These are phyloP conservation scores for Ocimum tenuiflorum DNA, from an alignment of 257 asterid species.

Conservation along the genomic window DNA sequence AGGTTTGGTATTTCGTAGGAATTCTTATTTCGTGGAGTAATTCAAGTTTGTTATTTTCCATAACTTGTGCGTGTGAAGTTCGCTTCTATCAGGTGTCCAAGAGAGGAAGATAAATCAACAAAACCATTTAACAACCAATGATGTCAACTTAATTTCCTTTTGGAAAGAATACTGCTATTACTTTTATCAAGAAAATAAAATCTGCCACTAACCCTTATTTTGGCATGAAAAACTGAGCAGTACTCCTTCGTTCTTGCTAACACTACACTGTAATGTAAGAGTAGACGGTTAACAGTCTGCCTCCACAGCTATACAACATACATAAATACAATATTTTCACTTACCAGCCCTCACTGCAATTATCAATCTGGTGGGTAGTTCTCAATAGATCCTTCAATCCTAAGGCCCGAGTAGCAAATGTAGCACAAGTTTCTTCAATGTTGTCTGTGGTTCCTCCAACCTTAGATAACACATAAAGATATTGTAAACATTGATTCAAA, in stretches of 20 bases:
- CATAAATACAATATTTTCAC: conserved; percentile 3
- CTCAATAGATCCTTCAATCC: conserved; percentile 58
- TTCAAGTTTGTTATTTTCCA: no score
- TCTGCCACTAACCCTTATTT: conserved; percentile 71
- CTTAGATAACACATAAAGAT: conserved; percentile 32
- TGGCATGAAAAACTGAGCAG: conserved; percentile 80
- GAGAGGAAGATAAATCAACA: background rate
- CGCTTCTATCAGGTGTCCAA: background rate
- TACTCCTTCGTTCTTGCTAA: conserved; percentile 82
- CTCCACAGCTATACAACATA: conserved; percentile 7
- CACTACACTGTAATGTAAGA: conserved; percentile 56
- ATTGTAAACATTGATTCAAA: no score
- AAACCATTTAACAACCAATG: background rate
- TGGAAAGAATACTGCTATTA: background rate
- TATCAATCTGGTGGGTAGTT: conserved; percentile 98
- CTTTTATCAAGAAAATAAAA: conserved; percentile 2
- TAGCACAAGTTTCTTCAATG: conserved; percentile 90
- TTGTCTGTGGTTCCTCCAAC: conserved; percentile 98
- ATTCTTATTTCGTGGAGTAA: no score
- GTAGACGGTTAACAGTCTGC: conserved; percentile 15
- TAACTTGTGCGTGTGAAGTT: no score
- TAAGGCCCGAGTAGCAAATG: conserved; percentile 83
- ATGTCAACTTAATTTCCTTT: background rate
- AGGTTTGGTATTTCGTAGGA: no score
- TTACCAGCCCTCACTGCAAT: conserved; percentile 94